Percentiles rank a stretch among this genome's conserved stretches.
Evolutionary conservation across 345 rosid genomes (phyloP).

Genomic region (Melastoma malabathricum): DNA sequence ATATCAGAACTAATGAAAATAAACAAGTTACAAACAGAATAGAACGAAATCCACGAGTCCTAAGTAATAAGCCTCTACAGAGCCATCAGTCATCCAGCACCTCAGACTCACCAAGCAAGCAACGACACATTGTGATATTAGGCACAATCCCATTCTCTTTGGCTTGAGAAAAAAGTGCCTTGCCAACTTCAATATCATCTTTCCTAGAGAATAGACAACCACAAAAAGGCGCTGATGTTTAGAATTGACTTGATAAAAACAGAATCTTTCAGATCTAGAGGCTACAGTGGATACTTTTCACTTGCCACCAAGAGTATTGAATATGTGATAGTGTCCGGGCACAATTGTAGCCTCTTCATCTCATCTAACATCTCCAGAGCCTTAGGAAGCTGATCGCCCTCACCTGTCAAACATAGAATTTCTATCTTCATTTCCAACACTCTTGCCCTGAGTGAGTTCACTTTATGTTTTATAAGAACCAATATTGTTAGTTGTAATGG

Average conservation of each 20-base stretch:
- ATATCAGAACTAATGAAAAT: background rate
- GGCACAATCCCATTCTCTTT: slow-evolving; percentile 56
- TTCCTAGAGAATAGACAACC: slow-evolving; percentile 26
- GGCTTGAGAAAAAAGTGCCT: slow-evolving; percentile 52
- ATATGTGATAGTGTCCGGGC: slow-evolving; percentile 68
- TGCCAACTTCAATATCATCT: slow-evolving; percentile 67
- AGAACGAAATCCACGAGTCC: background rate
- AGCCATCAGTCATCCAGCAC: slow-evolving; percentile 13
- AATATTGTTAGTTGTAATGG: too few relatives aligned
- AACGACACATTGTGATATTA: slow-evolving; percentile 52
- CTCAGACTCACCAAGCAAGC: slow-evolving; percentile 61
- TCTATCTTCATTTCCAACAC: too few relatives aligned
- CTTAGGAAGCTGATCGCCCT: slow-evolving; percentile 67
- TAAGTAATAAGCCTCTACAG: background rate
- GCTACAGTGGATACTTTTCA: slow-evolving; percentile 39
- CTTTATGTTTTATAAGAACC: too few relatives aligned
- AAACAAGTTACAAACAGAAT: background rate
- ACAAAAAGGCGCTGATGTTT: too few relatives aligned
- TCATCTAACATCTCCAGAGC: slow-evolving; percentile 70
- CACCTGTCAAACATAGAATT: slow-evolving; percentile 32
- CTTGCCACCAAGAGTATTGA: slow-evolving; percentile 73
- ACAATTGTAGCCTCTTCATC: slow-evolving; percentile 45
- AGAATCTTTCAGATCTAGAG: too few relatives aligned
- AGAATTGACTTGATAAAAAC: background rate
- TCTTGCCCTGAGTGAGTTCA: too few relatives aligned